Base-by-base conservation (phyloP, 1,284 basidiomycete genomes). In the Puccinia horiana region DNA sequence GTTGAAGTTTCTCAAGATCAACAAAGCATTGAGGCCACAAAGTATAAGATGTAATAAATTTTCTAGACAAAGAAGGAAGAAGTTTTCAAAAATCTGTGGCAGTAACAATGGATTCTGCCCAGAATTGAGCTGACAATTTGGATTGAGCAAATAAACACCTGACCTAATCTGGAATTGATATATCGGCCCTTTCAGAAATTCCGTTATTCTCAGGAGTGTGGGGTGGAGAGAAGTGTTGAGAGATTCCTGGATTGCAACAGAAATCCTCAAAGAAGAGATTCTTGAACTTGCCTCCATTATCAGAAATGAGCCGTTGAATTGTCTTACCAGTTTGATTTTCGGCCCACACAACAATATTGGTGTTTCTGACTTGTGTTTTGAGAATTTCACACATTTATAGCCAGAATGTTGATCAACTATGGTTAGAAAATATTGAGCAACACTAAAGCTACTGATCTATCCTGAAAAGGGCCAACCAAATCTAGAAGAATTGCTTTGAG, bases 401-500 rank as follows among this genome's bases (percentile, higher is more conserved):
- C 42, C 42, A 12, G 37, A 16, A 40, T 9, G n/a, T 73, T 73
- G 26, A 49, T 47, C 29, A 11, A 73, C 47, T 6, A 73, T 73
- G 3, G 47, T 73, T 18, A 73, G n/a, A 23, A 73, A 49, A n/a
- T 37, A 69, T 37, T 69, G 61, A 32, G 16, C 11, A 16, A 14
- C 61, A n/a, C n/a, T n/a, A n/a, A n/a, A 20, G 11, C 12, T 26
- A 63, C 67, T 5, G 67, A 42, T 5, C 37, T 32, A 42, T 32
- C 44, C 12, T 40, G 42, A n/a, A 47, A 49, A n/a, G 70, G 70
- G 6, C 44, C 44, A 12, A 47, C 23, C 23, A 52, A 26, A 52
- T 73, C 47, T 18, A 73, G 70, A 9, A 49, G 70, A 52, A 73
- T 49, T 20, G 42, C 47, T 29, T 73, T 42, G 29, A 73, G 47